A percentile compares a stretch with the other conserved stretches of the same genome.
These are phyloP conservation scores for peach (Prunus persica) DNA, from an alignment of 306 rosid genomes.

Conservation along the genomic window DNA sequence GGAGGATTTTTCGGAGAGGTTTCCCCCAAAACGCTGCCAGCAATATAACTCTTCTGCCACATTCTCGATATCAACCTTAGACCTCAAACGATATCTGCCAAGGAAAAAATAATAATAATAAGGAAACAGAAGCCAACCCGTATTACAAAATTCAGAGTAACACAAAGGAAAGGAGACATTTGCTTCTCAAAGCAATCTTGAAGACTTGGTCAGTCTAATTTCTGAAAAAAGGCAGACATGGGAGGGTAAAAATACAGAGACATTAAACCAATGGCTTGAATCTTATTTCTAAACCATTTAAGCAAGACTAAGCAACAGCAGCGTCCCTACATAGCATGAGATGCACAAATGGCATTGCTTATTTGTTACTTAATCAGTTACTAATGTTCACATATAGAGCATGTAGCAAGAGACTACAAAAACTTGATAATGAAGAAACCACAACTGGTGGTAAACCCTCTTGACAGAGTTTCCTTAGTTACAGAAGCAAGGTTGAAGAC, in stretches of 20 bases:
- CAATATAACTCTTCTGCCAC: conserved; percentile 61
- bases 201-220: neutral
- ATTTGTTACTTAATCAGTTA: too few species aligned
- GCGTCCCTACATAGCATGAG: neutral
- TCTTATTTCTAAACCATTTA: neutral
- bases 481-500: neutral
- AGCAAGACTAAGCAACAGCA: neutral
- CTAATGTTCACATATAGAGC: too few species aligned
- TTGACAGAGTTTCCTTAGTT: neutral
- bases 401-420: too few species aligned
- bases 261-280: neutral
- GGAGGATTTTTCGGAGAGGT: conserved; percentile 36
- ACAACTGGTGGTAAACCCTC: neutral
- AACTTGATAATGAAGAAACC: too few species aligned
- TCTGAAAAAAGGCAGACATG: neutral
- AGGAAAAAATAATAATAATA: neutral
- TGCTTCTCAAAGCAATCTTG: too few species aligned
- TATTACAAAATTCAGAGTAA: neutral
- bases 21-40: conserved; percentile 81
- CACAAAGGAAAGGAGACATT: neutral
- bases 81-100: conserved; percentile 80
- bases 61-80: conserved; percentile 93
- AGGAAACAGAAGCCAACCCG: neutral
- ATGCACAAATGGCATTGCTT: neutral
- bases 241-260: neutral